A percentile compares a stretch with the other conserved stretches of the same genome.
These are phyloP conservation scores for Cladorrhinum samala DNA, from an alignment of 495 filamentous ascomycete species.

Conservation along the genomic window DNA sequence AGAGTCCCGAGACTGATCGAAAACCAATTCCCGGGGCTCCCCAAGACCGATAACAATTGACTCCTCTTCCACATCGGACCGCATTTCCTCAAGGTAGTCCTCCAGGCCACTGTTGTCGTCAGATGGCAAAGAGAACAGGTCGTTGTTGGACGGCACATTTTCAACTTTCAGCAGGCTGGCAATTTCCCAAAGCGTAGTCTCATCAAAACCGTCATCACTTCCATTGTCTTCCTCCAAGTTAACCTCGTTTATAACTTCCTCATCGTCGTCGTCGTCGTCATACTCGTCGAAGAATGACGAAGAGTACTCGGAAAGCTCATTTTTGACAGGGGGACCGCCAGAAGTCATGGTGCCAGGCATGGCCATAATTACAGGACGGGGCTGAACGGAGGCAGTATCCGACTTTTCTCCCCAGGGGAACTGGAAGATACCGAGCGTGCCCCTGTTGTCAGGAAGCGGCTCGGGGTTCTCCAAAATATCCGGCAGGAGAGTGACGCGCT, in stretches of 20 bases:
- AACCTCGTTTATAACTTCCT: conserved; percentile 28
- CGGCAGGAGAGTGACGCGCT: conserved; percentile 46
- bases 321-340: conserved; percentile 27
- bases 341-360: conserved; percentile 48
- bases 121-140: conserved; percentile 31
- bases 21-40: conserved; percentile 18
- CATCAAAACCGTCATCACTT: conserved; percentile 48
- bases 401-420: conserved; percentile 54
- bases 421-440: conserved; percentile 51
- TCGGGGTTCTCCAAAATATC: conserved; percentile 52
- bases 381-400: conserved; percentile 40
- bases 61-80: conserved; percentile 31
- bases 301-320: conserved; percentile 32
- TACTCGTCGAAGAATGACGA: conserved; percentile 49
- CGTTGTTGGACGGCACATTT: conserved; percentile 40
- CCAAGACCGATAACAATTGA: conserved; percentile 28
- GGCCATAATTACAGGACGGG: conserved; percentile 25
- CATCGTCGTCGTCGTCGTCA: conserved; percentile 33
- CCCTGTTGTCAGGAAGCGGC: conserved; percentile 45
- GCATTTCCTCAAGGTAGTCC: conserved; percentile 25
- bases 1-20: conserved; percentile 16
- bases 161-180: conserved; percentile 45
- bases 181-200: conserved; percentile 53
- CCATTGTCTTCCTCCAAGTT: conserved; percentile 30
- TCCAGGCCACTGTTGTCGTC: conserved; percentile 18